phyloP scores from a whole-genome alignment of 331 rosid genomes.

The Acacia pycnantha region DNA sequence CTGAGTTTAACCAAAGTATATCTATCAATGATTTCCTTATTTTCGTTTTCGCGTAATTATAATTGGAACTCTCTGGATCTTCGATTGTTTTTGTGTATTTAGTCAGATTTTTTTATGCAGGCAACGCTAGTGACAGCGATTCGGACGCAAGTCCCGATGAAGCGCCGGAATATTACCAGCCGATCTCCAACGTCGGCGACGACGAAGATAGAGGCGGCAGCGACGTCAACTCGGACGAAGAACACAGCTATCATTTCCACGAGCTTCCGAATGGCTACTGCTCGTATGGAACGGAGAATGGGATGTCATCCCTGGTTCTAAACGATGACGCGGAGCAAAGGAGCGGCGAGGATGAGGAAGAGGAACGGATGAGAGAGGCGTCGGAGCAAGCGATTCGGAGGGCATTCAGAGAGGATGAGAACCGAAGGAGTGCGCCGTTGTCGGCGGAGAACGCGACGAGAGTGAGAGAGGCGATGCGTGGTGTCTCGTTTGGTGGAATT shows the following conservation, averaged over 20 bases:
- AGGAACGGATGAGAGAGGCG: slow-evolving; percentile 32
- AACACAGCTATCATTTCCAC: slow-evolving; percentile 29
- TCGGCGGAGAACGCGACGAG: slow-evolving; percentile 72
- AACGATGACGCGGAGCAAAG: slow-evolving; percentile 45
- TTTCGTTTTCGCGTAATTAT: not conserved
- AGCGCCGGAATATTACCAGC: slow-evolving; percentile 62
- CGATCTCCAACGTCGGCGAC: slow-evolving; percentile 58
- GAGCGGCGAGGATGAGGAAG: slow-evolving; percentile 43
- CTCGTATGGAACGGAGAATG: slow-evolving; percentile 45
- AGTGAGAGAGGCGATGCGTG: slow-evolving; percentile 89
- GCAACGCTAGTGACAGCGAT: slow-evolving; percentile 65
- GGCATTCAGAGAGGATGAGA: slow-evolving; percentile 81
- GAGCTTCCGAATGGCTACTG: slow-evolving; percentile 46
- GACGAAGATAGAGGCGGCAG: slow-evolving; percentile 21
- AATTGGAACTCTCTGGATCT: not conserved
- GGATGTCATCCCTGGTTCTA: slow-evolving; percentile 55
- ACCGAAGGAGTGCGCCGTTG: slow-evolving; percentile 67
- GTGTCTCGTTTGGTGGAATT: slow-evolving; percentile 60
- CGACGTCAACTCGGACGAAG: slow-evolving; percentile 40
- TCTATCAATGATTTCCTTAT: not conserved
- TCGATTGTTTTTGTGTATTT: not conserved
- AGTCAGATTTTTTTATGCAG: slow-evolving; percentile 35
- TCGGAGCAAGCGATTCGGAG: slow-evolving; percentile 51
- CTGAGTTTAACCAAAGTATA: slow-evolving; percentile 50
- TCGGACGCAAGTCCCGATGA: slow-evolving; percentile 67